phyloP scores from a whole-genome alignment of 225 moss, liverwort and hornwort genomes.

The Bryoerythrophyllum caledonicum region DNA sequence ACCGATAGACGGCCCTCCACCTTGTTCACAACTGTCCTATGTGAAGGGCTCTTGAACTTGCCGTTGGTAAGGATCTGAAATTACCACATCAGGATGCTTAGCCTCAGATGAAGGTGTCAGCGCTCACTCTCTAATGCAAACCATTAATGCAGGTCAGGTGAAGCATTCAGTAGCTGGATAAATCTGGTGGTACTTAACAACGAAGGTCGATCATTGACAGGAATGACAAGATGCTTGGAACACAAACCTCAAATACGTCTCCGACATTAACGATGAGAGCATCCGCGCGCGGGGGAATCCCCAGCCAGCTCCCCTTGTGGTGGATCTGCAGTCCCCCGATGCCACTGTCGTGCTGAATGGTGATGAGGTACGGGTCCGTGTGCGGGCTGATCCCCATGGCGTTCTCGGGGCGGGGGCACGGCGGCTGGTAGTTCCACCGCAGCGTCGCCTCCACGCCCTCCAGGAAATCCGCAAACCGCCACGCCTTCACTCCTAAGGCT shows the following conservation, averaged over 20 bases:
- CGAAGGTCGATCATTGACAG: not conserved
- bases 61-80: conserved; percentile 50
- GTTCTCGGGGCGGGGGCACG: conserved; percentile 55
- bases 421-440: conserved; percentile 56
- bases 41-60: conserved; percentile 43
- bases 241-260: conserved; percentile 47
- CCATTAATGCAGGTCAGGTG: too few species aligned
- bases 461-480: conserved; percentile 38
- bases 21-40: conserved; percentile 53
- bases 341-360: conserved; percentile 44
- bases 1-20: conserved; percentile 43
- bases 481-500: conserved; percentile 45
- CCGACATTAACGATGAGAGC: conserved; percentile 50
- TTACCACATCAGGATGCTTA: not conserved
- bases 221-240: not conserved
- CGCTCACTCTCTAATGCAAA: not conserved
- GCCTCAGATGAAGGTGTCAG: not conserved
- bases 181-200: not conserved
- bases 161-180: too few species aligned
- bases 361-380: conserved; percentile 44
- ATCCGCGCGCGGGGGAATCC: conserved; percentile 32
- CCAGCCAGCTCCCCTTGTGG: conserved; percentile 39
- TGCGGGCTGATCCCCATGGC: conserved; percentile 46
- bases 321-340: conserved; percentile 49
- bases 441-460: conserved; percentile 38